Evolutionary conservation across 2,329 filamentous ascomycete species (phyloP), one percentile per base, ranked within the genome.

Genomic region (Apiospora aurea): DNA sequence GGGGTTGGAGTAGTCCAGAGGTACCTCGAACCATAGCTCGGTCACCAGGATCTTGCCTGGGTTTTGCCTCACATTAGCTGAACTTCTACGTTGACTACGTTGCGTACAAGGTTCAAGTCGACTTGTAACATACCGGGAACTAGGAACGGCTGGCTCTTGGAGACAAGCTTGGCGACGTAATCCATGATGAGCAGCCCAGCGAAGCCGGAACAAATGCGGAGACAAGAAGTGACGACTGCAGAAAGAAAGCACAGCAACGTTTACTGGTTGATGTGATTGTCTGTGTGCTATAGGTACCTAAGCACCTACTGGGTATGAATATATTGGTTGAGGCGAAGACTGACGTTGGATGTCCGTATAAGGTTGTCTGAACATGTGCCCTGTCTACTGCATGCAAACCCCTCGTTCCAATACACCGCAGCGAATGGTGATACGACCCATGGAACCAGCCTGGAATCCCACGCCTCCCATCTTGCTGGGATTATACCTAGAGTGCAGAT

Each of bases 21-120:
- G 95, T 14, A 97, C 95, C 75, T 94, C 88, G 82, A 97, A 97
- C 85, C 94, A 93, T 78, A 96, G 88, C 80, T 97, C 95, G 2
- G 93, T 93, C 73, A 97, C 88, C 73, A 89, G 86, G 66, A 97
- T 86, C 79, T 91, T 92, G 68, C 94, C 94, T 94, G 70, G 38
- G 8, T 2, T 38, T 4, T 38, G 73, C 21, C 24, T 69, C 67
- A 29, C 14, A 38, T 69, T 46, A 69, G 67, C 24, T 69, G 34
- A 29, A 49, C 67, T 49, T 21, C 21, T 34, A 41, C 67, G 29
- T 1, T 46, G 43, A 26, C 67, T 69, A 49, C 67, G 18, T 8
- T 34, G 21, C 10, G 29, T 41, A 38, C 47, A 53, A n/a, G n/a
- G 43, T 44, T 66, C 61, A 14, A 16, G 41, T 43, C 7, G 61